Evolutionary conservation across 352 stramenopile species (phyloP), one percentile per base, ranked within the genome.

Genomic region (Aphanomyces cochlioides): DNA sequence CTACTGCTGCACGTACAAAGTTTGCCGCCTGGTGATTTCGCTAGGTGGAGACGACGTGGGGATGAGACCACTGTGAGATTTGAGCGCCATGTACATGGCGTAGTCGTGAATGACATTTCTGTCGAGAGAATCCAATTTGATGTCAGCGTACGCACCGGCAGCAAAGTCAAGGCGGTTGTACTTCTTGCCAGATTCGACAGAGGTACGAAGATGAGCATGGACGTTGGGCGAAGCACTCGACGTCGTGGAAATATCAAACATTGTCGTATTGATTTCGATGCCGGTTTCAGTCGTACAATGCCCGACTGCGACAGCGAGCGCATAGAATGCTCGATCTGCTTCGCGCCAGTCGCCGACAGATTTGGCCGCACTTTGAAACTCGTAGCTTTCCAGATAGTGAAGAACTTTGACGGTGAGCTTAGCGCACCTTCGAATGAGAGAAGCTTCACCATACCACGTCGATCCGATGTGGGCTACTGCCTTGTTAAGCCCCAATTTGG

Each of bases 371-470:
- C 28, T 28, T 28, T 28, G 28, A 28, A 28, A 28, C 28, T n/a
- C 43, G 38, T 66, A 5, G 34, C 34, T 28, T 19, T 48, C 38
- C 57, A 66, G 12, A n/a, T 66, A 53, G 39, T 5, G 37, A 41
- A 69, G 36, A 3, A 36, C 37, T 17, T 41, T 37, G 15, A 60
- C 17, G 8, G 21, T 59, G 10, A 59, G 15, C 45, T 69, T 69
- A 37, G 63, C 63, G 36, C 41, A 69, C 63, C 39, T n/a, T 8
- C 19, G 8, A n/a, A 69, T 8, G 17, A n/a, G 19, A 7, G 28
- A 43, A 4, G 41, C 12, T 4, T 41, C 43, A 19, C 63, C 63
- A 59, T 69, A 69, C 63, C 39, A 69, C 63, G 63, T 69, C 15
- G 45, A 60, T 15, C 63, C 63, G 21, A 69, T 21, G 38, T 69